phyloP scores from a whole-genome alignment of 345 rosid genomes.

The Pugionium dolabratum region DNA sequence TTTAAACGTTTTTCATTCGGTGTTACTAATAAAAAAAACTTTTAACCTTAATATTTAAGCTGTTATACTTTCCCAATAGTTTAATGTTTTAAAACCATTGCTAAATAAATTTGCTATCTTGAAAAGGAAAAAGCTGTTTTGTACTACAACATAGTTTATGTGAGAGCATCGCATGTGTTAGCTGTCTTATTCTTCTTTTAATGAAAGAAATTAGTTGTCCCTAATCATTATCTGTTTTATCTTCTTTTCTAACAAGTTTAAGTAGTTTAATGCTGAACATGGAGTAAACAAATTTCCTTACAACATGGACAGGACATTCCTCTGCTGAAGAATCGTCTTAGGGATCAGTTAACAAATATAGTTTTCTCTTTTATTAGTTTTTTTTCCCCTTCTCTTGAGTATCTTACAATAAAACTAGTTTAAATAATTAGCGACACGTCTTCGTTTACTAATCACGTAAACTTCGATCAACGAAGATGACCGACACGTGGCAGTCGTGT shows the following conservation, averaged over 20 bases:
- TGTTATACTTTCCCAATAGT: not conserved
- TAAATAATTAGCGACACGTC: not conserved
- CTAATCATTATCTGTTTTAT: slow-evolving; percentile 18
- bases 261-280: slow-evolving; percentile 17
- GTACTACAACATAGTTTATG: not conserved
- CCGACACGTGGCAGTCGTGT: slow-evolving; percentile 5
- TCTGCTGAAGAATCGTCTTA: slow-evolving; percentile 31
- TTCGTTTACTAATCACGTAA: not conserved
- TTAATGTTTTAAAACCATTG: not conserved
- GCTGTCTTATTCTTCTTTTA: slow-evolving; percentile 19
- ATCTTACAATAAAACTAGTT: slow-evolving; percentile 3
- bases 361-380: not conserved
- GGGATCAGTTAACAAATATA: slow-evolving; percentile 36
- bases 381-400: slow-evolving; percentile 12
- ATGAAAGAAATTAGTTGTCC: slow-evolving; percentile 21
- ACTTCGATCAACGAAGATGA: not conserved
- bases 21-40: too few relatives aligned
- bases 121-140: not conserved
- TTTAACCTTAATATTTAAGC: too few relatives aligned
- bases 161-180: slow-evolving; percentile 8
- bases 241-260: slow-evolving; percentile 7
- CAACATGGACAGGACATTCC: slow-evolving; percentile 32
- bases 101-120: not conserved
- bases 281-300: slow-evolving; percentile 27
- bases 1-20: too few relatives aligned